Percentiles rank a stretch among this genome's conserved stretches.
These are phyloP conservation scores for Heliocybe sulcata DNA, from an alignment of 1,284 basidiomycete species.

Conservation along the genomic window DNA sequence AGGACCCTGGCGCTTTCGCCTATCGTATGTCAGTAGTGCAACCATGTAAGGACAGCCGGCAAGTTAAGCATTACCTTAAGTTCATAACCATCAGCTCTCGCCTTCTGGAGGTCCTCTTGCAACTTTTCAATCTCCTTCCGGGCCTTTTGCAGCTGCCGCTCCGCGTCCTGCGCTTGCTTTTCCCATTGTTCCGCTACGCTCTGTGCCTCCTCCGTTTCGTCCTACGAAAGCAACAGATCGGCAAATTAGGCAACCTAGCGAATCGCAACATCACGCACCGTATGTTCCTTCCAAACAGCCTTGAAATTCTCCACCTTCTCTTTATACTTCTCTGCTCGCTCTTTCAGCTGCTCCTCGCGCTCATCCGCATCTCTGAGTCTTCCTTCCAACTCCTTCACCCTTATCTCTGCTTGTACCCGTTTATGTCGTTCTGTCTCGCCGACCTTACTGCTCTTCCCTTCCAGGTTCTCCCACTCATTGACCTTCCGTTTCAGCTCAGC, in stretches of 20 bases:
- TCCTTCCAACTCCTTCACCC: slow-evolving; percentile 39
- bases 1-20: no score
- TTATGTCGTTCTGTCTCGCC: slow-evolving; percentile 46
- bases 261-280: slow-evolving; percentile 7
- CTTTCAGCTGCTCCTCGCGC: slow-evolving; percentile 31
- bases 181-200: slow-evolving; percentile 21
- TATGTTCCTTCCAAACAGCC: slow-evolving; percentile 8
- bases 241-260: neutral
- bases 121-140: slow-evolving; percentile 36
- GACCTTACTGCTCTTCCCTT: slow-evolving; percentile 54
- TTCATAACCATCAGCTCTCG: slow-evolving; percentile 9
- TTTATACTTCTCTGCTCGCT: slow-evolving; percentile 29
- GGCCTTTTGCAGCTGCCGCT: slow-evolving; percentile 24
- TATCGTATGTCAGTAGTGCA: no score
- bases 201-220: slow-evolving; percentile 26
- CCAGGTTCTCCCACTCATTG: slow-evolving; percentile 59
- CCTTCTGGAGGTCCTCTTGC: slow-evolving; percentile 29
- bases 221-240: slow-evolving; percentile 13
- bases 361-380: slow-evolving; percentile 33
- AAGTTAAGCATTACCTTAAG: neutral
- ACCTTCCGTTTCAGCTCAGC: slow-evolving; percentile 54
- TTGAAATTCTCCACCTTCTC: slow-evolving; percentile 10
- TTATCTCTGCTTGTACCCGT: slow-evolving; percentile 47
- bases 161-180: slow-evolving; percentile 19
- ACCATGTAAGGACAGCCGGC: neutral